Conservation (phyloP, 75 land plant species). For the Adiantum capillusveneris region DNA sequence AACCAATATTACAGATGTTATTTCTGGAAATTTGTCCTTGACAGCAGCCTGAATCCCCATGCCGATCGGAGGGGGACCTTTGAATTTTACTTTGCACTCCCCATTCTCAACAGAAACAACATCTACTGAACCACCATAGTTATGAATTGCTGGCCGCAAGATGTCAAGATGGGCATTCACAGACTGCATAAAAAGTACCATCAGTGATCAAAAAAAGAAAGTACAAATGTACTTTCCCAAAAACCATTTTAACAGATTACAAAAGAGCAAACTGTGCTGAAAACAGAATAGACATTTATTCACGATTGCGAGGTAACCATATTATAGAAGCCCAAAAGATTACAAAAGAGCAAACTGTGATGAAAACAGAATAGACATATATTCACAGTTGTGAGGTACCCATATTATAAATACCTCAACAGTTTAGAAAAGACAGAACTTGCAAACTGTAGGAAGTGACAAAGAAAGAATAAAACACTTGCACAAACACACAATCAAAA, state of each 20-base stretch:
- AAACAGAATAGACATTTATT: background rate
- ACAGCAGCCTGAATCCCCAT: constrained; percentile 92
- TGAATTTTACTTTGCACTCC: constrained; percentile 66
- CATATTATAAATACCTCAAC: constrained; percentile 5
- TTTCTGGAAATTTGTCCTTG: constrained; percentile 92
- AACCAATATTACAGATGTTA: constrained; percentile 46
- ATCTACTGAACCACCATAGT: constrained; percentile 84
- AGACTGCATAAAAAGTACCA: constrained; percentile 50
- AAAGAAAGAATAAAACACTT: background rate
- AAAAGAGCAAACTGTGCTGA: background rate
- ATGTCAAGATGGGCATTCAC: constrained; percentile 81
- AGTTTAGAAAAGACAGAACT: background rate
- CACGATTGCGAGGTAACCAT: background rate
- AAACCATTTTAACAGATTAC: background rate
- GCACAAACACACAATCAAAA: too few species aligned
- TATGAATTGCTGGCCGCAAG: constrained; percentile 83
- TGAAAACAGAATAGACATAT: background rate
- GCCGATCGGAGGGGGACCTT: constrained; percentile 85
- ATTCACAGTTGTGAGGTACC: too few species aligned
- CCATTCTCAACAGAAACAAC: constrained; percentile 62
- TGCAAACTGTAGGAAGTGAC: too few species aligned
- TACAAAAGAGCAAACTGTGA: background rate
- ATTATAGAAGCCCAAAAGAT: background rate
- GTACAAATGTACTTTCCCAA: too few species aligned
- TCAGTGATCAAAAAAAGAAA: too few species aligned